Evolutionary conservation across 208 protist species (phyloP), one percentile per base, ranked within the genome.

Genomic region (Porcisia deanei): DNA sequence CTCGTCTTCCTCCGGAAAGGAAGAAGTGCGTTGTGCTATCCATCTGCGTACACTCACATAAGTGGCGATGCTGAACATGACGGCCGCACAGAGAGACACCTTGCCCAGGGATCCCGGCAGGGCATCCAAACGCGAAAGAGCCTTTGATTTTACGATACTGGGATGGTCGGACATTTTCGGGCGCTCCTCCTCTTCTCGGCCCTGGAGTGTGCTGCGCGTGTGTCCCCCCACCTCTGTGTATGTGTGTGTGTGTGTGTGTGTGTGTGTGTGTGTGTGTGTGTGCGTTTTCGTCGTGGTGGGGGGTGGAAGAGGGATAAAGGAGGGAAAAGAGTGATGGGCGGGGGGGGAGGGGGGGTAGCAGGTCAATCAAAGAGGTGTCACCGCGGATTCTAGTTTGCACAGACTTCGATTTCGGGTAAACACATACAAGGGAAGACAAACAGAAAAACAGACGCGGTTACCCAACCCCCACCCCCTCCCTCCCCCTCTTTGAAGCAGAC

Each of bases 21-120:
- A 49, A 34, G 25, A 53, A 52, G 78, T 41, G 1, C 78, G 78
- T 37, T 45, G 25, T 3, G 78, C 67, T 43, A 82, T 37, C 78
- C 78, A 82, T 37, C 18, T 60, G 2, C 73, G 72, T 58, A 82
- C 59, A 53, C 71, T 82, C 3, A 78, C 60, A 34, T 75, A 82
- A 41, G 78, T 55, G 16, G 78, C 68, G n/a, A 82, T 71, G 49
- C 73, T 68, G 41, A 78, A 73, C 7, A 74, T 75, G 43, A 77
- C 49, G 43, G 66, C 78, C 4, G 78, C 78, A 72, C 72, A 82
- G 25, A 82, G 57, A 1, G 73, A 77, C 25, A 72, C 78, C 53
- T 82, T 82, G 43, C 72, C 73, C 0, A 82, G 73, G 14, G 78
- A 78, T 16, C 78, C 78, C 14, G 78, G 78, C 2, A 82, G 60